Percentiles rank a stretch among this genome's conserved stretches.
Evolutionary conservation across 1,284 basidiomycete genomes (phyloP).

Genomic region (Vanrija humicola): DNA sequence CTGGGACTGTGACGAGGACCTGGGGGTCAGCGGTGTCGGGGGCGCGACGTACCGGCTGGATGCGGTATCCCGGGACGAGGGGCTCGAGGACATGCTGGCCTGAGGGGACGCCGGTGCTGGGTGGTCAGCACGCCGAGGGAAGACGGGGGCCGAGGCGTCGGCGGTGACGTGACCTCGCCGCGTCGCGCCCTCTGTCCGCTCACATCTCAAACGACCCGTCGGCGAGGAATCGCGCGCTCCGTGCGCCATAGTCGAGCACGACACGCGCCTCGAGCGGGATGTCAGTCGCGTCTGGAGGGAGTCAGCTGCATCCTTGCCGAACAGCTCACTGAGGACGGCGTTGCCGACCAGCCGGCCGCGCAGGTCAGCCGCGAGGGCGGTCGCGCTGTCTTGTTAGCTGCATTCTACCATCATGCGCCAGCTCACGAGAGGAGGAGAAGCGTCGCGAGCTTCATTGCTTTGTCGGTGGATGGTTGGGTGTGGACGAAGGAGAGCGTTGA

Average conservation of each 20-base stretch:
- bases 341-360: constrained; percentile 1
- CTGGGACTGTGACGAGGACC: constrained; percentile 28
- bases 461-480: no score
- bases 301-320: constrained; percentile 1
- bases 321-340: not conserved
- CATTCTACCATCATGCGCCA: no score
- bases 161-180: no score
- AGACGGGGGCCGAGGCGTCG: no score
- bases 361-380: constrained; percentile 1
- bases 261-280: constrained; percentile 28
- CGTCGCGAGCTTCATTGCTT: not conserved
- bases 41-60: constrained; percentile 24
- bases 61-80: constrained; percentile 30
- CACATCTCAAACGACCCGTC: constrained; percentile 40
- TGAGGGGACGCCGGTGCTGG: constrained; percentile 21
- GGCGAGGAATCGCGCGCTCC: constrained; percentile 23
- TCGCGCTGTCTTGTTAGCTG: not conserved
- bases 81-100: constrained; percentile 38
- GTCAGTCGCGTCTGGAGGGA: not conserved
- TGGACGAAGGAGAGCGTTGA: no score
- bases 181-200: constrained; percentile 2
- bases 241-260: constrained; percentile 28
- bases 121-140: not conserved
- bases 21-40: constrained; percentile 3
- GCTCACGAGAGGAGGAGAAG: constrained; percentile 4